Conservation (phyloP, 805 yeast species). For the Candida succiphila region DNA sequence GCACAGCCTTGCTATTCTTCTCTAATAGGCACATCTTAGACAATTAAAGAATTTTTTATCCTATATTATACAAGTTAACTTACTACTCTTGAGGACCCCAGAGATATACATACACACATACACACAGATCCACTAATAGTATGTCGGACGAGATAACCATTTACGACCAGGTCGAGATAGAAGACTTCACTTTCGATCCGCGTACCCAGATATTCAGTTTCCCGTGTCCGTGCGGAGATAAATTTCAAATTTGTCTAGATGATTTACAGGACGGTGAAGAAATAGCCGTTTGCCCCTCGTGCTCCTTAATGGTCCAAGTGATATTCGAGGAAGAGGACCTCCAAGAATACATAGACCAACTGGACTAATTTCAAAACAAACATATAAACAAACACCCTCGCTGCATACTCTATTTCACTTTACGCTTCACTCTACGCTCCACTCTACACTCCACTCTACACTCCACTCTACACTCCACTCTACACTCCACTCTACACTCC, state of each 20-base stretch:
- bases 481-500: too few species aligned
- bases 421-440: too few species aligned
- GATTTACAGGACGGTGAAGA: constrained; percentile 88
- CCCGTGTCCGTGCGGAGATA: constrained; percentile 98
- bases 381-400: too few species aligned
- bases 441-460: too few species aligned
- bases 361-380: constrained; percentile 4
- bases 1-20: too few species aligned
- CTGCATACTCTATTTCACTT: too few species aligned
- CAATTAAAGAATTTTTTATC: too few species aligned
- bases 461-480: too few species aligned
- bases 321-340: constrained; percentile 67
- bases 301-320: constrained; percentile 87
- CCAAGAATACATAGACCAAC: constrained; percentile 30
- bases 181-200: constrained; percentile 89
- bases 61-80: too few species aligned
- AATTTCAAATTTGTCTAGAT: constrained; percentile 75
- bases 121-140: background rate
- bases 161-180: constrained; percentile 94
- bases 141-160: constrained; percentile 41
- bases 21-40: too few species aligned
- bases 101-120: background rate
- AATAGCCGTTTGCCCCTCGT: constrained; percentile 93
- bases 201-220: constrained; percentile 75
- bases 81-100: too few species aligned